A percentile compares a stretch with the other conserved stretches of the same genome.
Evolutionary conservation across 768 basidiomycete genomes (phyloP).

Genomic region (Fistulinella prunicolor): DNA sequence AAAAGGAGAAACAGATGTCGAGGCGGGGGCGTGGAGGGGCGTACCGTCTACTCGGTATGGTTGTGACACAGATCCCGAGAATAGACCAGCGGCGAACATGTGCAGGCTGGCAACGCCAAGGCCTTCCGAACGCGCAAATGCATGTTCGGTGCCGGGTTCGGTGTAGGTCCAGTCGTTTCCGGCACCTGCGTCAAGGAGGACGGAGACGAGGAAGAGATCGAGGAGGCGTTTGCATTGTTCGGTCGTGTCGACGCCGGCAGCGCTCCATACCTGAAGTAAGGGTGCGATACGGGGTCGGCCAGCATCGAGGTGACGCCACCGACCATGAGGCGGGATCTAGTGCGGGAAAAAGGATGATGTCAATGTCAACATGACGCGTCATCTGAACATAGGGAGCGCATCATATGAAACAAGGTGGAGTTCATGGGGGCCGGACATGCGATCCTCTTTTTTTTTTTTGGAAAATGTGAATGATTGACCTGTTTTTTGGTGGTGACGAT

Average conservation of each 20-base stretch:
- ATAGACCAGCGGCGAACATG: slow-evolving; percentile 85
- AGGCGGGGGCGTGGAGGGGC: slow-evolving; percentile 3
- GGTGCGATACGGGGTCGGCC: slow-evolving; percentile 61
- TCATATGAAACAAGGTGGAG: neutral
- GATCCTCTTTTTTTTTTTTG: neutral
- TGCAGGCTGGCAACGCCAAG: slow-evolving; percentile 86
- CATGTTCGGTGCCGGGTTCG: slow-evolving; percentile 52
- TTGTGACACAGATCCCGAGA: slow-evolving; percentile 58
- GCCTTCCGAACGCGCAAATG: slow-evolving; percentile 71
- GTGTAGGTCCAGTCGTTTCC: slow-evolving; percentile 78
- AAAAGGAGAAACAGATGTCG: neutral
- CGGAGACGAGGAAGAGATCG: slow-evolving; percentile 88
- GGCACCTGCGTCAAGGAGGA: slow-evolving; percentile 92
- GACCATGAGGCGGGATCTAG: slow-evolving; percentile 83
- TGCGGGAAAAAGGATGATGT: neutral
- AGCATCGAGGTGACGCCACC: slow-evolving; percentile 86
- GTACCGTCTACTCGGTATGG: slow-evolving; percentile 79
- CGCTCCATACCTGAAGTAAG: slow-evolving; percentile 55
- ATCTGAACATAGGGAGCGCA: neutral
- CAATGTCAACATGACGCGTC: neutral
- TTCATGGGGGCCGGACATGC: neutral
- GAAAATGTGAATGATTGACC: too few species aligned
- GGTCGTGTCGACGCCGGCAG: slow-evolving; percentile 39
- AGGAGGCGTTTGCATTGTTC: slow-evolving; percentile 73
- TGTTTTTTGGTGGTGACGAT: too few species aligned